Percentiles rank a stretch among this genome's conserved stretches.
These are phyloP conservation scores for Geotrichum phurueaensis DNA, from an alignment of 1,139 yeast genomes.

Conservation along the genomic window DNA sequence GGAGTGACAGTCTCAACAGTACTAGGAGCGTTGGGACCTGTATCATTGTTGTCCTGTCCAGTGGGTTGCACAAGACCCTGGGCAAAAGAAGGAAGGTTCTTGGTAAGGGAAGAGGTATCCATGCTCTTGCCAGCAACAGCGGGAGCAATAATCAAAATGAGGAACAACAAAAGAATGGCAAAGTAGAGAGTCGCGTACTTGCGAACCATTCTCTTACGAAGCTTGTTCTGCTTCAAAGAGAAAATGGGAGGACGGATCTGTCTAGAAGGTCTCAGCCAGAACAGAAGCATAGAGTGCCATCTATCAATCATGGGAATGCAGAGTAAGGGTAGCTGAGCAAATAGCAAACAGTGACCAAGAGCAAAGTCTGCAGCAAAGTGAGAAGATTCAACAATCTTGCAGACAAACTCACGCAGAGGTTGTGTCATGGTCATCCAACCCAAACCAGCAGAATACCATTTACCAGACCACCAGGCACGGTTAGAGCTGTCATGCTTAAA, in stretches of 20 bases:
- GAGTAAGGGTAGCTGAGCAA: slow-evolving; percentile 83
- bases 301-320: slow-evolving; percentile 85
- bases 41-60: slow-evolving; percentile 73
- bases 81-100: slow-evolving; percentile 43
- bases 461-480: slow-evolving; percentile 99
- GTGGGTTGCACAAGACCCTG: slow-evolving; percentile 86
- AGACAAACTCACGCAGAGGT: slow-evolving; percentile 92
- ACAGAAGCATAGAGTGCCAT: slow-evolving; percentile 97
- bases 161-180: slow-evolving; percentile 59
- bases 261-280: slow-evolving; percentile 97
- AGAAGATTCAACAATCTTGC: slow-evolving; percentile 88
- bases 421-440: slow-evolving; percentile 96
- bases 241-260: slow-evolving; percentile 98
- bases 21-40: slow-evolving; percentile 38
- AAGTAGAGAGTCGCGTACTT: slow-evolving; percentile 86
- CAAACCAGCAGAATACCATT: slow-evolving; percentile 93
- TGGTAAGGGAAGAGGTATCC: slow-evolving; percentile 22
- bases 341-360: slow-evolving; percentile 81
- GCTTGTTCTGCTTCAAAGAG: slow-evolving; percentile 92
- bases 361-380: slow-evolving; percentile 96
- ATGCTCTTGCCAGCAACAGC: slow-evolving; percentile 49
- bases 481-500: slow-evolving; percentile 95
- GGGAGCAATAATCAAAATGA: slow-evolving; percentile 82
- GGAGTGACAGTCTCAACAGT: slow-evolving; percentile 33
- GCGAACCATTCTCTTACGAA: slow-evolving; percentile 97